These are phyloP conservation scores for Smithsoniella earleae DNA, from an alignment of 163 green algal genomes.

Conservation along the genomic window DNA sequence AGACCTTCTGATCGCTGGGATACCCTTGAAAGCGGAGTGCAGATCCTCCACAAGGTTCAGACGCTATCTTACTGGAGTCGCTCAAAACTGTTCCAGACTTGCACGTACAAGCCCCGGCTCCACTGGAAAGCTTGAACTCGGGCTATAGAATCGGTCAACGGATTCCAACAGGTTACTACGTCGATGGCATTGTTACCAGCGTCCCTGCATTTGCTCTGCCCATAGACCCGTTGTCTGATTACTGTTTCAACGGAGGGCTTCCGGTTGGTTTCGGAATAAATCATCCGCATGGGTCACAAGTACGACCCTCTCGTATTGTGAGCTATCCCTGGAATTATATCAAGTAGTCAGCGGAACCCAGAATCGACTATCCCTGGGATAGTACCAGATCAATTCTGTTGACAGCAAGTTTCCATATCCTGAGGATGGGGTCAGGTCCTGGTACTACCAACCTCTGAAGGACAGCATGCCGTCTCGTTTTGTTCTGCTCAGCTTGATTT, in stretches of 20 bases:
- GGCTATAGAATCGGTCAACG: slow-evolving; percentile 6
- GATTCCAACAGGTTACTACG: background rate
- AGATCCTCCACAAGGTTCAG: background rate
- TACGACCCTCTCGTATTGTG: background rate
- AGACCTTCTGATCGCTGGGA: too few relatives aligned
- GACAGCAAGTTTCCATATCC: too few relatives aligned
- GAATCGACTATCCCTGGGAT: background rate
- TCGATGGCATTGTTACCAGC: too few relatives aligned
- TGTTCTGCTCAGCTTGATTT: too few relatives aligned
- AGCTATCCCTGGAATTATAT: background rate
- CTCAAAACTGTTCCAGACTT: slow-evolving; percentile 5
- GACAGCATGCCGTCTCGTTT: too few relatives aligned
- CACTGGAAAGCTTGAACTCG: background rate
- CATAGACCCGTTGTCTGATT: slow-evolving; percentile 3
- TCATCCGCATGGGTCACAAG: background rate
- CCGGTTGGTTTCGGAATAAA: slow-evolving; percentile 3
- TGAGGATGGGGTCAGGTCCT: too few relatives aligned
- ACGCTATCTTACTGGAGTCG: background rate
- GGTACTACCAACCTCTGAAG: too few relatives aligned
- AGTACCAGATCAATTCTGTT: background rate
- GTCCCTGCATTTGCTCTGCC: too few relatives aligned
- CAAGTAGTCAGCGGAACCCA: background rate
- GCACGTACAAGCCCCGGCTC: background rate
- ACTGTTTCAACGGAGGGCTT: background rate
- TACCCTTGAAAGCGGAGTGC: too few relatives aligned